Conservation (phyloP, 1,284 basidiomycete genomes). For the Anthracocystis walkeri region DNA sequence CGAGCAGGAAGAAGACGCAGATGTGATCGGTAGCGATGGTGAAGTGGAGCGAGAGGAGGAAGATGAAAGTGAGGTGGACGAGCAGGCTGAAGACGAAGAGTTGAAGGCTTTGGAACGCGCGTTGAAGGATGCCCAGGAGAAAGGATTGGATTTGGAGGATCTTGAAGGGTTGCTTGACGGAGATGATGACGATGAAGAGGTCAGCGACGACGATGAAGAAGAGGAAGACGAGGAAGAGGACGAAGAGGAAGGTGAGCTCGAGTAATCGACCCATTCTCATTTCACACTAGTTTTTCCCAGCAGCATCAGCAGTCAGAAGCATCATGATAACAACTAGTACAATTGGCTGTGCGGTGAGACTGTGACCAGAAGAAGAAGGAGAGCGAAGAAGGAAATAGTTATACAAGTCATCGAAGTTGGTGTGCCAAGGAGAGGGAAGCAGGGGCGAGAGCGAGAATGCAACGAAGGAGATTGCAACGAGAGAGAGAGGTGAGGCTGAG, state of each 20-base stretch:
- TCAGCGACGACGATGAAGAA: constrained; percentile 13
- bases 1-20: constrained; percentile 39
- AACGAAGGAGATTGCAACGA: neutral
- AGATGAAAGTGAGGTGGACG: constrained; percentile 40
- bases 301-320: neutral
- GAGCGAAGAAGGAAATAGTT: neutral
- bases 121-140: constrained; percentile 48
- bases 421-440: neutral
- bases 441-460: neutral
- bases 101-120: constrained; percentile 48
- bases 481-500: too few species aligned
- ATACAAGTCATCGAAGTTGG: constrained; percentile 1
- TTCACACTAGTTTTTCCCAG: neutral
- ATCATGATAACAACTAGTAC: neutral
- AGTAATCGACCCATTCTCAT: neutral
- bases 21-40: constrained; percentile 39
- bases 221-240: constrained; percentile 17
- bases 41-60: constrained; percentile 30
- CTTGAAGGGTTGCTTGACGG: constrained; percentile 43
- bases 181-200: constrained; percentile 32
- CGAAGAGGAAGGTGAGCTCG: constrained; percentile 26
- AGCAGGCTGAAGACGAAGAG: constrained; percentile 51
- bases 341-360: neutral
- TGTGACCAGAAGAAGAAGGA: neutral
- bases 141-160: constrained; percentile 46